phyloP scores from a whole-genome alignment of 1,284 basidiomycete species.

The Cronartium quercuum region DNA sequence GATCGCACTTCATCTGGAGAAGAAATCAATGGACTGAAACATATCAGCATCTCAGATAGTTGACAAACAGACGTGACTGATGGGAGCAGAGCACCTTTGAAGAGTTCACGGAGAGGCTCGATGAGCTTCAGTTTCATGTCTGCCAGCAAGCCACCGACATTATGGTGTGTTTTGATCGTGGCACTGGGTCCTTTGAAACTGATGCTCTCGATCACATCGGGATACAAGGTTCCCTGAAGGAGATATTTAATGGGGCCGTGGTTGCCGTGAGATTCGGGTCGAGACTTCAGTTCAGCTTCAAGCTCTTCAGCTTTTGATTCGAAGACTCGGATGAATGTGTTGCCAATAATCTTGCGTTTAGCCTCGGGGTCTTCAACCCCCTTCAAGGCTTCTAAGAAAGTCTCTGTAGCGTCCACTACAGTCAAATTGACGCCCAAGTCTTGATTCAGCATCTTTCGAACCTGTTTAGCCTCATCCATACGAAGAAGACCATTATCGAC shows the following conservation, averaged over 20 bases:
- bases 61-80: background rate
- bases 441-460: slow-evolving; percentile 88
- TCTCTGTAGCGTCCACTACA: slow-evolving; percentile 88
- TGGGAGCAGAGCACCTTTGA: slow-evolving; percentile 67
- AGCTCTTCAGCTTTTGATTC: slow-evolving; percentile 86
- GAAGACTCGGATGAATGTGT: slow-evolving; percentile 98
- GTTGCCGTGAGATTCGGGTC: slow-evolving; percentile 59
- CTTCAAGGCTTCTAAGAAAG: slow-evolving; percentile 81
- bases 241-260: slow-evolving; percentile 87
- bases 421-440: slow-evolving; percentile 95
- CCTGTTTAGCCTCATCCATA: slow-evolving; percentile 82
- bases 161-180: slow-evolving; percentile 99
- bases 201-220: slow-evolving; percentile 98
- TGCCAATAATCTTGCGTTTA: slow-evolving; percentile 98
- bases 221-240: slow-evolving; percentile 96
- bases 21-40: background rate
- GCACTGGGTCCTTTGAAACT: slow-evolving; percentile 99
- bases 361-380: slow-evolving; percentile 92
- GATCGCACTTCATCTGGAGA: slow-evolving; percentile 84
- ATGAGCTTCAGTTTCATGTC: slow-evolving; percentile 99
- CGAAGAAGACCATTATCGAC: slow-evolving; percentile 98
- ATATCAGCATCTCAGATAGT: too few species aligned
- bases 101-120: slow-evolving; percentile 92
- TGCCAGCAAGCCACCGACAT: slow-evolving; percentile 90
- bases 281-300: slow-evolving; percentile 71